A percentile compares a stretch with the other conserved stretches of the same genome.
phyloP scores from a whole-genome alignment of 2,329 filamentous ascomycete species.

The Calonectria pteridis region DNA sequence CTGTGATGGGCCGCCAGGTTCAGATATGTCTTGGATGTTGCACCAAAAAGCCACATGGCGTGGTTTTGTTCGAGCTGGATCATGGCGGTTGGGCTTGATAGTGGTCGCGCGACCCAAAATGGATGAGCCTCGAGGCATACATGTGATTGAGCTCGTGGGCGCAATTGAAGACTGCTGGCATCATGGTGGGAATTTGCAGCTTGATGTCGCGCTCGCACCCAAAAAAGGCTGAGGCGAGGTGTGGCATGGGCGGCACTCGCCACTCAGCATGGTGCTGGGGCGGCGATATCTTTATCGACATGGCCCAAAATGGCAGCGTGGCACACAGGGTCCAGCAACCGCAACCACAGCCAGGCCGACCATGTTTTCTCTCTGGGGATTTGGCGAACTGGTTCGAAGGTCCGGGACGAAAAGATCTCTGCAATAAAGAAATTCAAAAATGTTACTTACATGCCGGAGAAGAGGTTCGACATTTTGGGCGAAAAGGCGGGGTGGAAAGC shows the following conservation, averaged over 20 bases:
- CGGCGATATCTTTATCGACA: slow-evolving; percentile 16
- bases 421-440: slow-evolving; percentile 21
- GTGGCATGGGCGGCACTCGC: slow-evolving; percentile 13
- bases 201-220: slow-evolving; percentile 2
- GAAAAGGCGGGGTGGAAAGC: slow-evolving; percentile 39
- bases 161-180: slow-evolving; percentile 18
- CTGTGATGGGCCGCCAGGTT: slow-evolving; percentile 17
- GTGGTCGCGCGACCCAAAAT: slow-evolving; percentile 27
- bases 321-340: not conserved
- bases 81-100: slow-evolving; percentile 16
- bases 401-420: not conserved
- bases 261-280: not conserved
- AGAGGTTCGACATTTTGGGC: slow-evolving; percentile 69
- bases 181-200: not conserved
- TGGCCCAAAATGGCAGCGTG: not conserved
- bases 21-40: slow-evolving; percentile 37
- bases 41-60: slow-evolving; percentile 36
- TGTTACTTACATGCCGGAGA: slow-evolving; percentile 71
- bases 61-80: slow-evolving; percentile 18
- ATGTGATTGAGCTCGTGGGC: not conserved
- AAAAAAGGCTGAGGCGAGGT: not conserved
- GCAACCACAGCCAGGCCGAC: not conserved
- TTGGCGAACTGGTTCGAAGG: not conserved
- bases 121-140: slow-evolving; percentile 7
- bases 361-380: not conserved